phyloP scores from a whole-genome alignment of 2,329 filamentous ascomycete species.

The Cyphellophora attinorum region DNA sequence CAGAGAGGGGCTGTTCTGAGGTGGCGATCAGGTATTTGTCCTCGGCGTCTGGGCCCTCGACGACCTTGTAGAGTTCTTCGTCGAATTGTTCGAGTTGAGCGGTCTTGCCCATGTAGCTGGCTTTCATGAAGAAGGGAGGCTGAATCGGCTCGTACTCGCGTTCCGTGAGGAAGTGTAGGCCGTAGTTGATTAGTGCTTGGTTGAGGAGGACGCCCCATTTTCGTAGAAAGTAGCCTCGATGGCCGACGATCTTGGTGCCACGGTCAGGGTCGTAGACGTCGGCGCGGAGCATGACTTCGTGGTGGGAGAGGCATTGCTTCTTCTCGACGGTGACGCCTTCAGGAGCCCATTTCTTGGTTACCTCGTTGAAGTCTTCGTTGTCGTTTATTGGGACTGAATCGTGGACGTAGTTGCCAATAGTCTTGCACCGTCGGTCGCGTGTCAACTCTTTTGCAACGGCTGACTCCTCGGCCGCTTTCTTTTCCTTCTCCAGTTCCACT shows the following conservation, averaged over 20 bases:
- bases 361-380: conserved; percentile 78
- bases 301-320: conserved; percentile 74
- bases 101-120: conserved; percentile 95
- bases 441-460: conserved; percentile 66
- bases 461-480: conserved; percentile 66
- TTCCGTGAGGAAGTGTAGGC: conserved; percentile 73
- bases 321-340: conserved; percentile 66
- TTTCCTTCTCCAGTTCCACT: conserved; percentile 65
- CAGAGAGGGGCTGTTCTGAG: conserved; percentile 89
- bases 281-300: conserved; percentile 80
- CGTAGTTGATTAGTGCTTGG: conserved; percentile 90
- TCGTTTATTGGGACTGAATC: conserved; percentile 73
- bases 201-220: conserved; percentile 87
- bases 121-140: conserved; percentile 88
- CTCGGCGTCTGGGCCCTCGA: conserved; percentile 70
- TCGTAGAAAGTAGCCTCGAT: conserved; percentile 86
- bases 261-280: conserved; percentile 90
- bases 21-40: conserved; percentile 82
- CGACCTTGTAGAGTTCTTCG: conserved; percentile 95
- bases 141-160: conserved; percentile 77
- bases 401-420: conserved; percentile 87
- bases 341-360: conserved; percentile 71
- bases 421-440: conserved; percentile 69
- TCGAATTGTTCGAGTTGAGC: conserved; percentile 96
- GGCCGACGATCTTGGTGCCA: conserved; percentile 86